Evolutionary conservation across 805 yeast species (phyloP).

Genomic region (Candida pseudoglaebosa): DNA sequence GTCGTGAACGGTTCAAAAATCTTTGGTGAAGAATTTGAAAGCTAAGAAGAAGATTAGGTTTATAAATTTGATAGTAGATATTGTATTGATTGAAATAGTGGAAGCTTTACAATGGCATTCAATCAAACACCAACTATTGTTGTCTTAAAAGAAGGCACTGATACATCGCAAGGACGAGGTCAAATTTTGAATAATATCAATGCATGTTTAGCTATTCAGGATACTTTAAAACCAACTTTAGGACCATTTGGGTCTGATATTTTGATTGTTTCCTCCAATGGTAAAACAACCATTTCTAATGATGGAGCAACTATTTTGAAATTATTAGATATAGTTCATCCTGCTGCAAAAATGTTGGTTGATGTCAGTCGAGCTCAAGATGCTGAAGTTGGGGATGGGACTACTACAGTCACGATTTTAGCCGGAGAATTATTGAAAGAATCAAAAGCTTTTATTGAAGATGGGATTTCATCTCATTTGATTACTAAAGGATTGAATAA

Average conservation of each 20-base stretch:
- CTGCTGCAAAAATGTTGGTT: constrained; percentile 95
- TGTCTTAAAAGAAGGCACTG: constrained; percentile 97
- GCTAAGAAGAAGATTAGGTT: neutral
- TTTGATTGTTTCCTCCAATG: constrained; percentile 75
- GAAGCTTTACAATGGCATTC: constrained; percentile 57
- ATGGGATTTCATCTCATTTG: constrained; percentile 89
- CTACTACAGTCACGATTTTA: constrained; percentile 90
- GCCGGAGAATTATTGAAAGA: constrained; percentile 95
- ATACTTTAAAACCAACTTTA: constrained; percentile 86
- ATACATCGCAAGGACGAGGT: constrained; percentile 93
- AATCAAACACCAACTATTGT: constrained; percentile 98
- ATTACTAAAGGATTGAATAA: constrained; percentile 83
- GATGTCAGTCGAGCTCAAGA: constrained; percentile 96
- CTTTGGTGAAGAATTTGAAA: neutral
- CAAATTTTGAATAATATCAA: constrained; percentile 93
- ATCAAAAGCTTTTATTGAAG: constrained; percentile 87
- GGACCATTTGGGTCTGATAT: constrained; percentile 98
- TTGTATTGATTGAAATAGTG: neutral
- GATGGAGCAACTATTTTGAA: constrained; percentile 97
- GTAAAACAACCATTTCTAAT: constrained; percentile 91
- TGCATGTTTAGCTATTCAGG: constrained; percentile 97
- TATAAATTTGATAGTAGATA: neutral
- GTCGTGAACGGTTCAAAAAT: neutral
- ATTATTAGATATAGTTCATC: constrained; percentile 91
- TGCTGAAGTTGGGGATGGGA: constrained; percentile 98